Base-by-base conservation (phyloP, 768 basidiomycete species). In the Boletus insuetus region DNA sequence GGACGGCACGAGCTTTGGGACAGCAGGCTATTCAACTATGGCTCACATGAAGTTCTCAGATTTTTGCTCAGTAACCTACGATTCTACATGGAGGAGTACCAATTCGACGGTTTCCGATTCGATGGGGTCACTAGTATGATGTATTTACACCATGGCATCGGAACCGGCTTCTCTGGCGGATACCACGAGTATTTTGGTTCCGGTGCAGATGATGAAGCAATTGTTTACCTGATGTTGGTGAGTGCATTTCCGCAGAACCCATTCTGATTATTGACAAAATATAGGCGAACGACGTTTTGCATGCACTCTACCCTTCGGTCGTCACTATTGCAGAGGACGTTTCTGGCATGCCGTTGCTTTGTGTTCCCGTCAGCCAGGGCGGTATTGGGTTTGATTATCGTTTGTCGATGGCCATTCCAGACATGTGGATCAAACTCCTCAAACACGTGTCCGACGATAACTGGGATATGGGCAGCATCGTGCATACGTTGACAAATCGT, bases 61-160 rank as follows among this genome's bases (percentile, higher is more conserved):
- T 99, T 99, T 80, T 76, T 99, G 53, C 76, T 98, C 61, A 95
- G 94, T 69, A 99, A 99, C 70, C 75, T 98, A 44, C 84, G 96
- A 20, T 99, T 87, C 79, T 99, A 87, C 78, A 84, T 98, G 73
- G 96, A 99, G 55, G 90, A 92, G 67, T 99, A 90, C 73, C 82
- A 82, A 62, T 98, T 99, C 69, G 97, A 98, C 64, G 97, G 97
- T 12, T 99, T 98, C 83, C 79, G 97, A 41, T 99, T 99, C 68
- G 97, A 99, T 62, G 97, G 97, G 26, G 97, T 99, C 46, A 99
- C 97, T 4, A 95, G 93, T 67, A 98, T 98, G 96, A 95, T 99
- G 93, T 99, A 98, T 74, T 75, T 83, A 49, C 97, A 99, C 68
- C 97, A 98, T 72, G 97, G 97, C 11, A 98, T 98, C 63, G 96